Evolutionary conservation across 2,329 filamentous ascomycete genomes (phyloP).

Genomic region (Myriangium duriaei): DNA sequence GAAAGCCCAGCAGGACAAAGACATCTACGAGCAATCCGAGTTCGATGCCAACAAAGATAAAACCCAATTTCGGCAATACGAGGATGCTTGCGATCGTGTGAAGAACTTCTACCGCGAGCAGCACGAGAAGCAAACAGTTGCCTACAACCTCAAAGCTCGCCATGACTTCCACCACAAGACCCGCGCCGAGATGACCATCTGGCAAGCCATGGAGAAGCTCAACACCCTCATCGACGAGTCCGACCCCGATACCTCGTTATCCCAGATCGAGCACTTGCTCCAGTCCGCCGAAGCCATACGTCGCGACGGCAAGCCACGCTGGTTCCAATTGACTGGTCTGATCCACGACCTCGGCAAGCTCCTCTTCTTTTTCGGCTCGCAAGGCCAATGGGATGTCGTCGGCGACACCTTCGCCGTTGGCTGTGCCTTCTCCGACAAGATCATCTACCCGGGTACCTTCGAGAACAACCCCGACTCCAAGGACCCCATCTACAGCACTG

Average conservation of each 20-base stretch:
- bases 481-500: conserved; percentile 60
- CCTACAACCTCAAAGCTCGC: conserved; percentile 74
- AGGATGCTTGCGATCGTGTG: conserved; percentile 69
- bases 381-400: conserved; percentile 88
- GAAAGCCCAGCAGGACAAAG: conserved; percentile 33
- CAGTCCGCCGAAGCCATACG: conserved; percentile 84
- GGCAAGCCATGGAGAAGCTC: conserved; percentile 86
- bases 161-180: conserved; percentile 55
- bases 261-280: conserved; percentile 80
- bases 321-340: conserved; percentile 68
- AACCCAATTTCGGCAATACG: conserved; percentile 68
- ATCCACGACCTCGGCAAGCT: conserved; percentile 74
- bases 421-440: conserved; percentile 59
- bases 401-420: conserved; percentile 75
- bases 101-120: conserved; percentile 74
- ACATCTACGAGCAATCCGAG: conserved; percentile 46
- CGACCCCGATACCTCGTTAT: conserved; percentile 77
- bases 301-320: conserved; percentile 67
- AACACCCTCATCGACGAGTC: conserved; percentile 84
- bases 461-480: conserved; percentile 58
- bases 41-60: conserved; percentile 71
- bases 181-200: conserved; percentile 68
- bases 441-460: conserved; percentile 75
- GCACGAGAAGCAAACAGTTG: conserved; percentile 60
- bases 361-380: conserved; percentile 67